These are phyloP conservation scores for Salmacisia buchloeana DNA, from an alignment of 1,284 basidiomycete genomes.

Conservation along the genomic window DNA sequence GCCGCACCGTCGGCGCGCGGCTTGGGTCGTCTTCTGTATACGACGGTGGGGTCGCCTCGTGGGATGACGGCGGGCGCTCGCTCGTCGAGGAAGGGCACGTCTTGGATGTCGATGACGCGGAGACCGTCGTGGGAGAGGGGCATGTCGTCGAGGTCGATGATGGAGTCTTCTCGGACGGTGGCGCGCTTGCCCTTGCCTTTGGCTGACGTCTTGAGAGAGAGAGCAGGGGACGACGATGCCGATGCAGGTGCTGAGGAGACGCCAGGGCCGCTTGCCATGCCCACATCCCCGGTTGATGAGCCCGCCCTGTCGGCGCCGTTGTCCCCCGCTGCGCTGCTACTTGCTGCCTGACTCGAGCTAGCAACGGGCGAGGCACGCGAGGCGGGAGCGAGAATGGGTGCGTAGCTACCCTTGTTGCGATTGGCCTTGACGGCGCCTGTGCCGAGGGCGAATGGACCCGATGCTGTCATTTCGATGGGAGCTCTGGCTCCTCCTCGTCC, in stretches of 20 bases:
- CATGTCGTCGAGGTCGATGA: neutral
- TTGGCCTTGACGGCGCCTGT: constrained; percentile 56
- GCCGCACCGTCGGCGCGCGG: neutral
- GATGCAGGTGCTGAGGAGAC: neutral
- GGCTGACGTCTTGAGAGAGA: too few species aligned
- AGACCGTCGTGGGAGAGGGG: constrained; percentile 22
- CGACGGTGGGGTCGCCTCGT: neutral
- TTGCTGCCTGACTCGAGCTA: constrained; percentile 44
- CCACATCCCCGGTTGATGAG: too few species aligned
- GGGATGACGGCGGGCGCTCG: constrained; percentile 62
- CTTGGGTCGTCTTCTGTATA: neutral
- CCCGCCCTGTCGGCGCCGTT: too few species aligned
- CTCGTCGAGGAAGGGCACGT: constrained; percentile 74
- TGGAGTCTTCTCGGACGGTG: too few species aligned
- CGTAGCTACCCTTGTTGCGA: constrained; percentile 31
- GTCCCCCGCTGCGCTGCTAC: too few species aligned
- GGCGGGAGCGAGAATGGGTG: constrained; percentile 72
- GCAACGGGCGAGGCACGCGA: constrained; percentile 27
- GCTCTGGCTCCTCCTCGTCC: constrained; percentile 26
- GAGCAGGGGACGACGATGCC: neutral
- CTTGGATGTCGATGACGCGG: constrained; percentile 67
- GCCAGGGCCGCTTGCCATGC: too few species aligned
- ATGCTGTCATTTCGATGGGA: constrained; percentile 71
- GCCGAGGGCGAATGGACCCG: constrained; percentile 79
- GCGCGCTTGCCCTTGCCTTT: too few species aligned